phyloP scores from a whole-genome alignment of 2,329 filamentous ascomycete species.

The Ascochyta clinopodiicola region DNA sequence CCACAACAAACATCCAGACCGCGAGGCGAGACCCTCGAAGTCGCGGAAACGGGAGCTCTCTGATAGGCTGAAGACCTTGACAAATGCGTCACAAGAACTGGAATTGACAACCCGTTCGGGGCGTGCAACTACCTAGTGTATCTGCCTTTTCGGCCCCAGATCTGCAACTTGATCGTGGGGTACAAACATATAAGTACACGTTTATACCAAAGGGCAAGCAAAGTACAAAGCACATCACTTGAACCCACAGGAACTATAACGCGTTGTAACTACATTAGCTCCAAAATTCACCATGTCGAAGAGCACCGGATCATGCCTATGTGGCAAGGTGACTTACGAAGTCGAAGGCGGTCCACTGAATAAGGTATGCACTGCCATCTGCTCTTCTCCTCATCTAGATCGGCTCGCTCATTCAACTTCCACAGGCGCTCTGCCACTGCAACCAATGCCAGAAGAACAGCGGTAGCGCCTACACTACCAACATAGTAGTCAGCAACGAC shows the following conservation, averaged over 20 bases:
- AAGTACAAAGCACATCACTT: background rate
- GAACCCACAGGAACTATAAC: background rate
- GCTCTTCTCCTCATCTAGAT: background rate
- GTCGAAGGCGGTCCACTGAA: constrained; percentile 11
- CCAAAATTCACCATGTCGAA: constrained; percentile 4
- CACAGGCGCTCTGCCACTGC: constrained; percentile 14
- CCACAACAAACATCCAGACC: background rate
- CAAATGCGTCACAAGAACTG: constrained; percentile 1
- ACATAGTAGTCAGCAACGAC: constrained; percentile 12
- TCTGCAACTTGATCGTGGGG: background rate
- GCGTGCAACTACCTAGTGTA: background rate
- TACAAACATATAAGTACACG: background rate
- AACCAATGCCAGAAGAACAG: constrained; percentile 16
- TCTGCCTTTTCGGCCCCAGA: background rate
- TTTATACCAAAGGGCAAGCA: background rate
- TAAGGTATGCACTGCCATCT: background rate
- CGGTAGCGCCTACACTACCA: constrained; percentile 9
- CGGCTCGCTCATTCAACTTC: background rate
- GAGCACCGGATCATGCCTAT: constrained; percentile 14
- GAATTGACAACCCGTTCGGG: background rate
- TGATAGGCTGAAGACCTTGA: constrained; percentile 8
- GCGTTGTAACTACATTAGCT: background rate
- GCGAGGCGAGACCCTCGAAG: background rate
- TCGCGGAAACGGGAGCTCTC: background rate
- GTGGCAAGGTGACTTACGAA: constrained; percentile 15